Evolutionary conservation across 768 basidiomycete genomes (phyloP).

Genomic region (Termitomyces sp.): DNA sequence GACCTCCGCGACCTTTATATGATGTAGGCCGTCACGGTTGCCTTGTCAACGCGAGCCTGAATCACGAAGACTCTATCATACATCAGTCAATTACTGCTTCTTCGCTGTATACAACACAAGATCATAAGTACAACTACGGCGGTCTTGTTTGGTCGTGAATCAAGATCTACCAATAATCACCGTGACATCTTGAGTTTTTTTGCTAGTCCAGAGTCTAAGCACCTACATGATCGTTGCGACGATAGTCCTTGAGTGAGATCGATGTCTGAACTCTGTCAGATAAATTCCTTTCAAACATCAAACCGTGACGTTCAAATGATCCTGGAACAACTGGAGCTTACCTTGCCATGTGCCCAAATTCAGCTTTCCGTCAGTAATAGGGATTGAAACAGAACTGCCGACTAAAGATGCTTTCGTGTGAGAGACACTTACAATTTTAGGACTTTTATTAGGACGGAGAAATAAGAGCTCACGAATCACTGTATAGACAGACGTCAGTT

Average conservation of each 20-base stretch:
- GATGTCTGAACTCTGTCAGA: slow-evolving; percentile 77
- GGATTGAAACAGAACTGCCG: slow-evolving; percentile 76
- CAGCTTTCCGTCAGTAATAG: slow-evolving; percentile 72
- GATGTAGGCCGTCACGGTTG: too few relatives aligned
- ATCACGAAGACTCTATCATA: not conserved
- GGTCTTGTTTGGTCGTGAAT: not conserved
- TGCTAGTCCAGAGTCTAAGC: not conserved
- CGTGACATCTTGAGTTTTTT: not conserved
- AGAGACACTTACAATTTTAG: slow-evolving; percentile 51
- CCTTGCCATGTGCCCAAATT: slow-evolving; percentile 95
- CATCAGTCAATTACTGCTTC: not conserved
- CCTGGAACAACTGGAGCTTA: slow-evolving; percentile 15
- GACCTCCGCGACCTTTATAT: too few relatives aligned
- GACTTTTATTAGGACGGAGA: not conserved
- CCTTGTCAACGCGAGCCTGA: not conserved
- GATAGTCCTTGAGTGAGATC: slow-evolving; percentile 57
- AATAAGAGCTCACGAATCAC: slow-evolving; percentile 61
- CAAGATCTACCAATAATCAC: not conserved
- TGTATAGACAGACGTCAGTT: slow-evolving; percentile 20
- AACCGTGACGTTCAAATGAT: not conserved
- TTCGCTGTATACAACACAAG: not conserved
- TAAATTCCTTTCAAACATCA: slow-evolving; percentile 57
- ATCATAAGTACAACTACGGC: slow-evolving; percentile 2
- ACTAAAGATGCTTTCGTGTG: slow-evolving; percentile 88
- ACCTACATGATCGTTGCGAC: slow-evolving; percentile 81